Percentiles rank a stretch among this genome's conserved stretches.
These are phyloP conservation scores for Syncephalastrum racemosum DNA, from an alignment of 371 early-diverging fungal species.

Conservation along the genomic window DNA sequence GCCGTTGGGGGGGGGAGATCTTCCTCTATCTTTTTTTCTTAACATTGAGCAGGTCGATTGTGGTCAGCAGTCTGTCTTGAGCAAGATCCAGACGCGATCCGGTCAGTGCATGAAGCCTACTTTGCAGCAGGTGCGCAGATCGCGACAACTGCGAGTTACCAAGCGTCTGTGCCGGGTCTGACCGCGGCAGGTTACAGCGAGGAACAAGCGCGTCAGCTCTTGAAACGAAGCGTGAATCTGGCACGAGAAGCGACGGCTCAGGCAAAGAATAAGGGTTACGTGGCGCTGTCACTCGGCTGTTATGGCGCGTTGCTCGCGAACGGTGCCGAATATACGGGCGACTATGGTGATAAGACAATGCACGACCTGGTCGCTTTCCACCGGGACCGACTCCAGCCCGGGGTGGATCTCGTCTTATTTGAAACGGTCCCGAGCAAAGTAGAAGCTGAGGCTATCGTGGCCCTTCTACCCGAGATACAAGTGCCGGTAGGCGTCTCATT, in stretches of 20 bases:
- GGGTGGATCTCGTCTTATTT: slow-evolving; percentile 55
- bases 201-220: slow-evolving; percentile 26
- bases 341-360: slow-evolving; percentile 33
- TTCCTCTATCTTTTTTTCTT: no score
- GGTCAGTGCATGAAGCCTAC: slow-evolving; percentile 43
- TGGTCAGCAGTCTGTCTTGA: slow-evolving; percentile 49
- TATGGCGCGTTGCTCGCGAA: slow-evolving; percentile 61
- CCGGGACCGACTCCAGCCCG: slow-evolving; percentile 27
- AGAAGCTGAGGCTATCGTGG: slow-evolving; percentile 50
- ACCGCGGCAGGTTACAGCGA: slow-evolving; percentile 27
- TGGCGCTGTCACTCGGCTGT: slow-evolving; percentile 59
- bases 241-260: slow-evolving; percentile 41
- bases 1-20: no score
- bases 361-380: slow-evolving; percentile 49
- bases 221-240: slow-evolving; percentile 39
- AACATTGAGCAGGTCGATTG: slow-evolving; percentile 15
- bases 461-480: slow-evolving; percentile 13
- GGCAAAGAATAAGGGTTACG: slow-evolving; percentile 23
- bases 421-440: slow-evolving; percentile 59
- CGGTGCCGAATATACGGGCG: slow-evolving; percentile 64
- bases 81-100: slow-evolving; percentile 47
- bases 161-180: slow-evolving; percentile 45
- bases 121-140: slow-evolving; percentile 53
- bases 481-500: slow-evolving; percentile 42
- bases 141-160: slow-evolving; percentile 51